Conservation (phyloP, 1,284 basidiomycete genomes). For the Cutaneotrichosporon arboriforme region DNA sequence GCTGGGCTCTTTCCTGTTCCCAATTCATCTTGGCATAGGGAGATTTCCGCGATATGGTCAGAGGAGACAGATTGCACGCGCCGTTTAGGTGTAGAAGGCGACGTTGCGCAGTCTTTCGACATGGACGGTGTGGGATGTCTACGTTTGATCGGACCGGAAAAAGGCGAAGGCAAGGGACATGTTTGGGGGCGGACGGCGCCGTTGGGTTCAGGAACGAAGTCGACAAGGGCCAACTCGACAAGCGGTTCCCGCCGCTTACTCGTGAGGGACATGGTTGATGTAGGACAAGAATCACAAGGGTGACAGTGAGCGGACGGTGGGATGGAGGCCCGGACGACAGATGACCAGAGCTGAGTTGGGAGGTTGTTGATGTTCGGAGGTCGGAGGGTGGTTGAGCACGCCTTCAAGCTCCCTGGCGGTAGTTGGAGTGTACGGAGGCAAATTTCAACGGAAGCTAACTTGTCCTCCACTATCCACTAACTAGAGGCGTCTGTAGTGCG, state of each 20-base stretch:
- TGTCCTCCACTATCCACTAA: no score
- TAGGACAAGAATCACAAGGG: neutral
- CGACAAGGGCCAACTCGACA: constrained; percentile 13
- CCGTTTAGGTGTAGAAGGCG: constrained; percentile 9
- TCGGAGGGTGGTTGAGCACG: no score
- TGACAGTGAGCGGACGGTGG: no score
- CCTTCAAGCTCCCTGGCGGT: no score
- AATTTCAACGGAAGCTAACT: no score
- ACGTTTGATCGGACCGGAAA: constrained; percentile 18
- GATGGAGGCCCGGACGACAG: neutral
- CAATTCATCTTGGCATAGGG: constrained; percentile 14
- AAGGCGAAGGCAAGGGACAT: constrained; percentile 9
- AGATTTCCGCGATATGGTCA: neutral
- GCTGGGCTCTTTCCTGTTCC: constrained; percentile 15
- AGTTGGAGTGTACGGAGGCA: no score
- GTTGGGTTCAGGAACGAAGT: constrained; percentile 11
- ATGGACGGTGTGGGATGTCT: constrained; percentile 1
- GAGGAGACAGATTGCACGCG: neutral
- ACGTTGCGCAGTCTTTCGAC: neutral
- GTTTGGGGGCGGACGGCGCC: neutral
- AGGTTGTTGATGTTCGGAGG: no score
- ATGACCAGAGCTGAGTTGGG: neutral
- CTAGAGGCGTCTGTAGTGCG: no score
- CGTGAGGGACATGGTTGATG: neutral
- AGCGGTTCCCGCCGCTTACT: constrained; percentile 8